Evolutionary conservation across 2,329 filamentous ascomycete species (phyloP).

Genomic region (Colletotrichum nymphaeae): DNA sequence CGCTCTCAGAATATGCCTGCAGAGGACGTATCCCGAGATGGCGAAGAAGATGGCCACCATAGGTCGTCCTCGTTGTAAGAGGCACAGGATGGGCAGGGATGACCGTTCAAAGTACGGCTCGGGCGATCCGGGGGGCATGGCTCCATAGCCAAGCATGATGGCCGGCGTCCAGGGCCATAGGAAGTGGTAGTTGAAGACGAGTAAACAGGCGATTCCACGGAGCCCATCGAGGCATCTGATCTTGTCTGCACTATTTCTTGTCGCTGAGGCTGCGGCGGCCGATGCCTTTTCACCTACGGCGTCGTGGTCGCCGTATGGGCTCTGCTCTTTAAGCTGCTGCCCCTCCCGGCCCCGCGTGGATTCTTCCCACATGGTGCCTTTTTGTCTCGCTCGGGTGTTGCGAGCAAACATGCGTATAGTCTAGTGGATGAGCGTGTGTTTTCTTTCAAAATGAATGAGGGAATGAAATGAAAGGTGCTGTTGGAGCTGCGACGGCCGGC

Average conservation of each 20-base stretch:
- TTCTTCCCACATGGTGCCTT: slow-evolving; percentile 6
- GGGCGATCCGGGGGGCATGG: slow-evolving; percentile 47
- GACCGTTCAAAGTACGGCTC: slow-evolving; percentile 47
- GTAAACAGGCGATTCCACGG: slow-evolving; percentile 53
- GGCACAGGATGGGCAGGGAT: slow-evolving; percentile 52
- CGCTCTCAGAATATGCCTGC: slow-evolving; percentile 49
- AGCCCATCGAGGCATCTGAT: slow-evolving; percentile 53
- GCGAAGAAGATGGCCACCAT: slow-evolving; percentile 58
- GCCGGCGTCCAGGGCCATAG: slow-evolving; percentile 53
- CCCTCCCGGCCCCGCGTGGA: not conserved
- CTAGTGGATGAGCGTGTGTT: not conserved
- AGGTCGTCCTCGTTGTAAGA: slow-evolving; percentile 51
- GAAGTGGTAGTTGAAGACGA: slow-evolving; percentile 57
- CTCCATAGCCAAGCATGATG: slow-evolving; percentile 54
- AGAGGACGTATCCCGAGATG: slow-evolving; percentile 56
- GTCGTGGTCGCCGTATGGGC: slow-evolving; percentile 31
- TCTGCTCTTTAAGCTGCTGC: not conserved
- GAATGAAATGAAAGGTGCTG: not conserved
- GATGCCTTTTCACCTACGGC: slow-evolving; percentile 10
- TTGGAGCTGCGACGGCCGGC: not conserved
- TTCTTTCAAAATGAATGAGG: not conserved
- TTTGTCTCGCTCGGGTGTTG: not conserved
- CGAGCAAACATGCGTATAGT: not conserved
- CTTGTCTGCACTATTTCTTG: slow-evolving; percentile 43
- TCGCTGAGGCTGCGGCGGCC: not conserved